Percentiles rank a stretch among this genome's conserved stretches.
Evolutionary conservation across 2,329 filamentous ascomycete genomes (phyloP).

Genomic region (Arachnopeziza araneosa): DNA sequence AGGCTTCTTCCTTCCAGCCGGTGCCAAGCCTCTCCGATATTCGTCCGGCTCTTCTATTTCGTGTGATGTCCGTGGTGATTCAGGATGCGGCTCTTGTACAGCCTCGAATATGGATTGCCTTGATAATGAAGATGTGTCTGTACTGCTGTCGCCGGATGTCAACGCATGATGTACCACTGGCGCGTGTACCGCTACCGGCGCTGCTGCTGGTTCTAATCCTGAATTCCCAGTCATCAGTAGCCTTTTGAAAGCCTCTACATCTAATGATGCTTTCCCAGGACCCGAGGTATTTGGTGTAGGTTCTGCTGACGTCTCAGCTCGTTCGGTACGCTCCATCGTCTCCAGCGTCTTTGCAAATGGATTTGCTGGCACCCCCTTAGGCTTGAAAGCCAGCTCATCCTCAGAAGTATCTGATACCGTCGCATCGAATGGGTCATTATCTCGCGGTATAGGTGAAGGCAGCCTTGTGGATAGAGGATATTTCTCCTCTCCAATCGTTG

Average conservation of each 20-base stretch:
- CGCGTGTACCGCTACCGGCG: conserved; percentile 24
- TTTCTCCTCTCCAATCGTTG: conserved; percentile 25
- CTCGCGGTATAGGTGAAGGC: conserved; percentile 29
- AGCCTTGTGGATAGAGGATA: conserved; percentile 16
- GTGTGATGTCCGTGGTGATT: conserved; percentile 53
- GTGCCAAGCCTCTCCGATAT: conserved; percentile 36
- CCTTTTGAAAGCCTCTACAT: conserved; percentile 73
- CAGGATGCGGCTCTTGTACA: conserved; percentile 34
- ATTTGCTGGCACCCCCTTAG: conserved; percentile 37
- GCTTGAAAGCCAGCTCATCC: conserved; percentile 17
- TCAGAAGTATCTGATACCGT: conserved; percentile 28
- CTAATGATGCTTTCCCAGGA: conserved; percentile 45
- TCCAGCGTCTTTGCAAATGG: conserved; percentile 53
- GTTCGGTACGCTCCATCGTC: conserved; percentile 39
- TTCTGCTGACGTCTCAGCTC: conserved; percentile 13
- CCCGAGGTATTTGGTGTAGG: conserved; percentile 17
- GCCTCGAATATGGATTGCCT: conserved; percentile 53
- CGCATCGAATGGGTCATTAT: conserved; percentile 30
- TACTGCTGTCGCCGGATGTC: conserved; percentile 43
- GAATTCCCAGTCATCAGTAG: conserved; percentile 69
- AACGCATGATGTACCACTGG: conserved; percentile 23
- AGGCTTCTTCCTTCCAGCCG: conserved; percentile 55
- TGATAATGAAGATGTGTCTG: conserved; percentile 54
- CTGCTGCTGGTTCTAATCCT: conserved; percentile 31
- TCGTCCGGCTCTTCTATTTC: conserved; percentile 53